Base-by-base conservation (phyloP, 257 asterid genomes). In the Craterostigma plantagineum region DNA sequence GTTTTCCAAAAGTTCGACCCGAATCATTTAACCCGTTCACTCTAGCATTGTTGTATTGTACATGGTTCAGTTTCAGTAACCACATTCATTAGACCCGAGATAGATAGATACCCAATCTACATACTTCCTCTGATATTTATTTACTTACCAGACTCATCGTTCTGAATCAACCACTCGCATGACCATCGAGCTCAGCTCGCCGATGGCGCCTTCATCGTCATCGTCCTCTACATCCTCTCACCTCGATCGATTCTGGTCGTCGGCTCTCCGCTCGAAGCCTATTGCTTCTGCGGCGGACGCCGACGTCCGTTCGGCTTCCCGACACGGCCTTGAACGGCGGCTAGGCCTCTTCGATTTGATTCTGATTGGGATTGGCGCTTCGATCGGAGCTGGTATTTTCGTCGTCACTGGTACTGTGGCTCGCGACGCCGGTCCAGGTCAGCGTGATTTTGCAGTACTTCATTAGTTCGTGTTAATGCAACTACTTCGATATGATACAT, bases 381-480 rank as follows among this genome's bases (percentile, higher is more conserved):
- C 97, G 44, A 87, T 87, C 40, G 97, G 97, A 27, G 94, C 95
- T 48, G 98, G 98, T 4, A 79, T 87, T 34, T 87, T 87, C 43
- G 95, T 87, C 17, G 80, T 87, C 55, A 87, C 98, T 41, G 98
- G 93, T n/a, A 87, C 98, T 9, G 98, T 87, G 8, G 95, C 98
- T 10, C 82, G 60, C 33, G 98, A 82, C 33, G 69, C 92, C 16
- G 98, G 98, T 54, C 98, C 98, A 6, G 98, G 98, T 87, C 18
- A n/a, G 84, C 56, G 33, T 23, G 2, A 23, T 23, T 23, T 23
- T 23, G 30, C 6, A 23, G 30, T 23, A 23, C 30, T 23, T 23
- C 30, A 23, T 23, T 23, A 23, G 2, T 23, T 23, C 30, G 30
- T 23, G 30, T 6, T 23, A 23, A 2, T 23, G 30, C 6, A 23